Evolutionary conservation across 768 basidiomycete genomes (phyloP).

Genomic region (Tylopilus sp.): DNA sequence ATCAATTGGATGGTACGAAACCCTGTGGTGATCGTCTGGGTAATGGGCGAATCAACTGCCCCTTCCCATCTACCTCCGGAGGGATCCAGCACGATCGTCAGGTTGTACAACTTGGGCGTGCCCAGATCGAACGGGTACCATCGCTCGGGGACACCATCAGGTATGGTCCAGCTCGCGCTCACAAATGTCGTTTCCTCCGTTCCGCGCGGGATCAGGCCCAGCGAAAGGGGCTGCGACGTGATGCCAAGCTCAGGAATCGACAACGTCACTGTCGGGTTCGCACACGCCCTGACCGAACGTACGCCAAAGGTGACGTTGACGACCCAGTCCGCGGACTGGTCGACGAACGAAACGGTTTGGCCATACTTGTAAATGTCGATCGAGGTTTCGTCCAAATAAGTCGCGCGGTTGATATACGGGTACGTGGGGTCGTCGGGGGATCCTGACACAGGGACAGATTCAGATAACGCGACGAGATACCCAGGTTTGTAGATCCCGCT

Average conservation of each 20-base stretch:
- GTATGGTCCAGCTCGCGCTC: constrained; percentile 43
- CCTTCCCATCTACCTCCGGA: neutral
- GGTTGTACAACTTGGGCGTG: constrained; percentile 51
- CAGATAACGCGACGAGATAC: constrained; percentile 44
- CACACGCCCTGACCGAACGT: constrained; percentile 38
- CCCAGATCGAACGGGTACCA: constrained; percentile 59
- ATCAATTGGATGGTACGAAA: constrained; percentile 58
- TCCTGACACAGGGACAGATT: constrained; percentile 18
- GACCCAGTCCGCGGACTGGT: constrained; percentile 51
- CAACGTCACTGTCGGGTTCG: constrained; percentile 38
- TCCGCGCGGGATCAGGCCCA: constrained; percentile 18
- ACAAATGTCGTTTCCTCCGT: constrained; percentile 37
- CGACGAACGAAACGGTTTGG: constrained; percentile 40
- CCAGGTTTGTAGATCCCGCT: constrained; percentile 54
- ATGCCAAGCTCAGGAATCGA: constrained; percentile 47
- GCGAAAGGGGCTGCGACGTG: constrained; percentile 30
- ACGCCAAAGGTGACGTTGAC: constrained; percentile 52
- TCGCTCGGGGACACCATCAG: constrained; percentile 43
- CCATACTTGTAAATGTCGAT: constrained; percentile 55
- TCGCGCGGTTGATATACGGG: constrained; percentile 19
- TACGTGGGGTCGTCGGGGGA: constrained; percentile 25
- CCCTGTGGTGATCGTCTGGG: constrained; percentile 46
- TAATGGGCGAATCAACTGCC: constrained; percentile 23
- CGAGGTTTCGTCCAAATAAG: constrained; percentile 51
- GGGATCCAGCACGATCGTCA: constrained; percentile 41